Evolutionary conservation across 164 flowering plant species (phyloP).

Genomic region (Berberis vulgaris): DNA sequence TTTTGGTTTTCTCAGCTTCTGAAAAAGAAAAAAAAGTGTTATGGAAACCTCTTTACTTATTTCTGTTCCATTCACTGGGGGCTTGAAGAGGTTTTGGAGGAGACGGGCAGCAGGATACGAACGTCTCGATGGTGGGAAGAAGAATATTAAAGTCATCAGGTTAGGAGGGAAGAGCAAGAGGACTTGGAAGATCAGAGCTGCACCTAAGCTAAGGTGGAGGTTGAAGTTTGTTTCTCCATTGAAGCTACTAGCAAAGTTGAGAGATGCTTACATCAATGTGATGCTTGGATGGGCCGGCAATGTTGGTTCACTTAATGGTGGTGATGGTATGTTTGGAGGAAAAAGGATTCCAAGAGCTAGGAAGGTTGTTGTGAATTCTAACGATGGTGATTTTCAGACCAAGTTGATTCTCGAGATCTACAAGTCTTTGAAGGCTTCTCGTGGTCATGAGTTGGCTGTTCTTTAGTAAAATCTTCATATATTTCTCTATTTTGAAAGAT

Average conservation of each 20-base stretch:
- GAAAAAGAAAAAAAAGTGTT: too few species aligned
- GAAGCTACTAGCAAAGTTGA: neutral
- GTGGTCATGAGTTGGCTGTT: too few species aligned
- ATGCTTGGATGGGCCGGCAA: constrained; percentile 6
- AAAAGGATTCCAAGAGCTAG: neutral
- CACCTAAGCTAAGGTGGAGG: constrained; percentile 2
- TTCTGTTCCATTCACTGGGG: neutral
- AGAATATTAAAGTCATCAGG: constrained; percentile 2
- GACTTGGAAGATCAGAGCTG: neutral
- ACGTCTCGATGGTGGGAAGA: constrained; percentile 8
- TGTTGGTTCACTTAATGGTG: neutral
- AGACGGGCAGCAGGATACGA: constrained; percentile 3
- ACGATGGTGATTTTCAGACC: too few species aligned
- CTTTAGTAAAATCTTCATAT: too few species aligned
- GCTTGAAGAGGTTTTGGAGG: constrained; percentile 7
- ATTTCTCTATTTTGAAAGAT: too few species aligned
- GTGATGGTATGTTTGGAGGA: neutral
- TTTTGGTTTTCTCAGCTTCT: too few species aligned
- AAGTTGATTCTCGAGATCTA: too few species aligned
- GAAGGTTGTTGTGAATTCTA: too few species aligned
- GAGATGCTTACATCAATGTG: constrained; percentile 9
- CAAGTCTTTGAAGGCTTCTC: too few species aligned
- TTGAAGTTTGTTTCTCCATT: constrained; percentile 4
- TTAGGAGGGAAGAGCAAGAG: constrained; percentile 7
- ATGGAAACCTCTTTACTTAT: too few species aligned